Evolutionary conservation across 148 eudicot species (phyloP).

Genomic region (Nepenthes gracilis): DNA sequence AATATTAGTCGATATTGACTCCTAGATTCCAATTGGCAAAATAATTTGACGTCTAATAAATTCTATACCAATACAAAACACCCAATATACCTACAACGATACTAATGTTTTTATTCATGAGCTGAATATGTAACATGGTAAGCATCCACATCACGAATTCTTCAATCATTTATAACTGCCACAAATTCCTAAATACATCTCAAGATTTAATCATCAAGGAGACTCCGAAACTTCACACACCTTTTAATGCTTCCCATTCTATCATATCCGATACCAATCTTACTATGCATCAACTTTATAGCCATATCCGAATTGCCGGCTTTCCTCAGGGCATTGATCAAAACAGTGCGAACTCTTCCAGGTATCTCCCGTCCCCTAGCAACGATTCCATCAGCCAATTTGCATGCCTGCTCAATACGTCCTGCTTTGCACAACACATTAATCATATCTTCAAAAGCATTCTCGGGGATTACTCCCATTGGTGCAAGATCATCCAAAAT

Average conservation of each 20-base stretch:
- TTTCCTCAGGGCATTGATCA: constrained; percentile 89
- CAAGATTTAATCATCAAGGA: constrained; percentile 34
- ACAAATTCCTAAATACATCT: neutral
- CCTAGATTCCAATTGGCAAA: no score
- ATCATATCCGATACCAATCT: constrained; percentile 94
- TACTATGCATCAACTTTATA: constrained; percentile 89
- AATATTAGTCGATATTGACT: no score
- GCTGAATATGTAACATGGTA: no score
- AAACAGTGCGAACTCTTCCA: constrained; percentile 69
- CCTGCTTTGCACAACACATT: constrained; percentile 77
- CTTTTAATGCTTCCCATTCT: constrained; percentile 74
- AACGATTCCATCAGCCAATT: constrained; percentile 85
- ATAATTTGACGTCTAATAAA: no score
- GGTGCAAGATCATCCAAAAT: constrained; percentile 92
- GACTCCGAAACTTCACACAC: constrained; percentile 64
- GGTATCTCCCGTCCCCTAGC: constrained; percentile 96
- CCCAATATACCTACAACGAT: no score
- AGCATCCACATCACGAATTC: neutral
- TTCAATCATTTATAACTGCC: neutral
- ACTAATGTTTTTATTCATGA: no score
- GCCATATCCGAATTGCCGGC: constrained; percentile 82
- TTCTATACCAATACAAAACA: no score
- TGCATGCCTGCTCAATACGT: constrained; percentile 81
- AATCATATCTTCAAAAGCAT: constrained; percentile 89
- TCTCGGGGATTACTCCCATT: constrained; percentile 80